A percentile compares a stretch with the other conserved stretches of the same genome.
Conservation (phyloP, 257 asterid genomes). For the Striga asiatica region DNA sequence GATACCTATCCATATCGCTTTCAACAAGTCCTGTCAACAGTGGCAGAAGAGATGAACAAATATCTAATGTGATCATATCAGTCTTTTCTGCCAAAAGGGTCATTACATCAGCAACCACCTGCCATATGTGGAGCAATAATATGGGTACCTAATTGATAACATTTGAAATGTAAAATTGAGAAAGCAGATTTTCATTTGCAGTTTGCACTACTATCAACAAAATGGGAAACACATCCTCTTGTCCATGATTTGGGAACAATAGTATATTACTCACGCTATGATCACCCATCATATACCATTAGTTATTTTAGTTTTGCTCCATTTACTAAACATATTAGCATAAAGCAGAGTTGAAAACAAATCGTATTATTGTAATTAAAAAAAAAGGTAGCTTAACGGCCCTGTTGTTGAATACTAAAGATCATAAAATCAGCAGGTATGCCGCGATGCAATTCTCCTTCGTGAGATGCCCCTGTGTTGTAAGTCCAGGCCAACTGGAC, state of each 20-base stretch:
- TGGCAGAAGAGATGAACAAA: slow-evolving; percentile 78
- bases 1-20: slow-evolving; percentile 82
- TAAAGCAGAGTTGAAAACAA: too few species aligned
- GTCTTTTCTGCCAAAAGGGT: slow-evolving; percentile 60
- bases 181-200: slow-evolving; percentile 6
- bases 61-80: slow-evolving; percentile 70
- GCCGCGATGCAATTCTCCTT: too few species aligned
- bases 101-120: slow-evolving; percentile 92
- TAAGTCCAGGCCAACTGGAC: too few species aligned
- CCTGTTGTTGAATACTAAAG: too few species aligned
- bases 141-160: slow-evolving; percentile 2
- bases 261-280: slow-evolving; percentile 51
- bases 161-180: slow-evolving; percentile 8
- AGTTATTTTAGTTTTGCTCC: too few species aligned
- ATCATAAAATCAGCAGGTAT: too few species aligned
- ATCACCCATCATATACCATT: too few species aligned
- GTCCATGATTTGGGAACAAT: slow-evolving; percentile 7
- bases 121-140: slow-evolving; percentile 19
- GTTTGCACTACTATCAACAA: slow-evolving; percentile 4
- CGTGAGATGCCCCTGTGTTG: too few species aligned
- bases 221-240: background rate
- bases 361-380: too few species aligned
- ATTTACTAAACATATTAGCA: too few species aligned
- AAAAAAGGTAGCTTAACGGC: too few species aligned
- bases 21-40: slow-evolving; percentile 66